These are phyloP conservation scores for Phytophthora fragariaefolia DNA, from an alignment of 352 stramenopile species.

Conservation along the genomic window DNA sequence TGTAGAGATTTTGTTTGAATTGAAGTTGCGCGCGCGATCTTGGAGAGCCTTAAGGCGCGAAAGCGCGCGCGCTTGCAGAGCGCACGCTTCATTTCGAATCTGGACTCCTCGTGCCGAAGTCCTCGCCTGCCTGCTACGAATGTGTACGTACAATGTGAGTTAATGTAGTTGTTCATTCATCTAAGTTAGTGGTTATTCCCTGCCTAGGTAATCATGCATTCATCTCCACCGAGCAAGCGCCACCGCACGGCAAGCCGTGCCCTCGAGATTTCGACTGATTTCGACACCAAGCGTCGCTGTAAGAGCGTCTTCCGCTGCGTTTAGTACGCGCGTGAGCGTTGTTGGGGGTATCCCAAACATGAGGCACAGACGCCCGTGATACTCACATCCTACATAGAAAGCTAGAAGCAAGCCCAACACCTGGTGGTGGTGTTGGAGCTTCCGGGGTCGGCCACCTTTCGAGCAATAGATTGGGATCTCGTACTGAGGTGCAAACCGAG, in stretches of 20 bases:
- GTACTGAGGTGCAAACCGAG: too few relatives aligned
- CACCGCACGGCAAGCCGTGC: background rate
- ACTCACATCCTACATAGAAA: too few relatives aligned
- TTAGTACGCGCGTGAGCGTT: too few relatives aligned
- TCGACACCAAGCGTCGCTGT: background rate
- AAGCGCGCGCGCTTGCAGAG: background rate
- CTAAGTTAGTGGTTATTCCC: background rate
- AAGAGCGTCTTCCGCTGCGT: too few relatives aligned
- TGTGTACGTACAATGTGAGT: background rate
- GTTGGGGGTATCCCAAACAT: too few relatives aligned
- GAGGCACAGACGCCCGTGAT: too few relatives aligned
- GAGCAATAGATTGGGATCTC: too few relatives aligned
- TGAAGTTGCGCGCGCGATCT: background rate
- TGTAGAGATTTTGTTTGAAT: background rate
- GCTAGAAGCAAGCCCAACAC: too few relatives aligned
- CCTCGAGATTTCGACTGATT: background rate
- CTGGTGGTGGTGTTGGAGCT: too few relatives aligned
- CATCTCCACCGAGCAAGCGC: background rate
- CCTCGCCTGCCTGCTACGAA: background rate
- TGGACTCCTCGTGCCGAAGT: background rate
- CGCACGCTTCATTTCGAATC: background rate
- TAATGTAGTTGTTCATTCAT: background rate
- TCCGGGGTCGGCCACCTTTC: too few relatives aligned
- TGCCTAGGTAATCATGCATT: background rate
- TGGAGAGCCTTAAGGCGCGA: background rate